Evolutionary conservation across 805 yeast genomes (phyloP).

Genomic region (Zygosaccharomyces kombuchaensis): DNA sequence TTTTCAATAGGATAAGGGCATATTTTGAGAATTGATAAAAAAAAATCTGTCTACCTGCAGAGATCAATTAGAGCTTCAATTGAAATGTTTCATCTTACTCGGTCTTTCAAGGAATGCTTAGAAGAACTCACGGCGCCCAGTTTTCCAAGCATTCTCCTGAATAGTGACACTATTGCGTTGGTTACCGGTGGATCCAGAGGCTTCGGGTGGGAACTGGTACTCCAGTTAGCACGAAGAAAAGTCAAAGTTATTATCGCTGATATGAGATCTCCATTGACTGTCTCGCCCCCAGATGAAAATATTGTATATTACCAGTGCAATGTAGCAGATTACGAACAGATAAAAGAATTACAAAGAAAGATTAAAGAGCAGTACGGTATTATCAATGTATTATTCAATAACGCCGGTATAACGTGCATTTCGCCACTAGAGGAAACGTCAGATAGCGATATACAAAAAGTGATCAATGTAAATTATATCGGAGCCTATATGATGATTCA

Average conservation of each 20-base stretch:
- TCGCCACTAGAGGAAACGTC: constrained; percentile 50
- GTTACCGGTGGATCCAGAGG: constrained; percentile 87
- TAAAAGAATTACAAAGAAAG: constrained; percentile 38
- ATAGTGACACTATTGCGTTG: constrained; percentile 52
- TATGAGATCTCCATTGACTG: constrained; percentile 34
- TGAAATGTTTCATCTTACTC: background rate
- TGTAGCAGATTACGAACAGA: constrained; percentile 49
- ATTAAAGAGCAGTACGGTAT: constrained; percentile 49
- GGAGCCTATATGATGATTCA: constrained; percentile 69
- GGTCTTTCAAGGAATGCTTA: background rate
- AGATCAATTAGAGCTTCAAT: background rate
- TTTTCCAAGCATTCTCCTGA: background rate
- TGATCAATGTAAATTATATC: constrained; percentile 62
- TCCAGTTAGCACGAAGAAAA: constrained; percentile 39
- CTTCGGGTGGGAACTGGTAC: constrained; percentile 63
- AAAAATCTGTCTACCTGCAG: background rate
- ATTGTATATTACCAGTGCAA: constrained; percentile 66
- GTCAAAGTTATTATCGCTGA: constrained; percentile 67
- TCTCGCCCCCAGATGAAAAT: constrained; percentile 30
- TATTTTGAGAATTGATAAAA: background rate
- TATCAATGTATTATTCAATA: constrained; percentile 70
- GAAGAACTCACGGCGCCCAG: constrained; percentile 3
- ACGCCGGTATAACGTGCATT: constrained; percentile 74
- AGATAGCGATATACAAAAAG: constrained; percentile 55
- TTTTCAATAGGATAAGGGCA: background rate